A percentile compares a stretch with the other conserved stretches of the same genome.
Conservation (phyloP, 2,329 filamentous ascomycete species). For the Salinomyces thailandicus region DNA sequence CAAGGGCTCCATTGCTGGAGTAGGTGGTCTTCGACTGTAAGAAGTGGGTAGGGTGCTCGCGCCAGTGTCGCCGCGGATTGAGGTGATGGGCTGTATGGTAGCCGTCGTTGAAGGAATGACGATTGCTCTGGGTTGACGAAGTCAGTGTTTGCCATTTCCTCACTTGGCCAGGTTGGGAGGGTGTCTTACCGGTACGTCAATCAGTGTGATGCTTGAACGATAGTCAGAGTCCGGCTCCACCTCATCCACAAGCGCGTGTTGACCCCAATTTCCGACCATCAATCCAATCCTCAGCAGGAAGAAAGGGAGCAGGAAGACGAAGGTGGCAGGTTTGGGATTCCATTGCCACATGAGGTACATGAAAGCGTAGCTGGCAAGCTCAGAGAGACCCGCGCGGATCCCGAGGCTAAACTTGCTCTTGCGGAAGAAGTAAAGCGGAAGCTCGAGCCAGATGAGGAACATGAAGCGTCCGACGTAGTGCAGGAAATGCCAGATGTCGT, state of each 20-base stretch:
- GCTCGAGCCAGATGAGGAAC: conserved; percentile 62
- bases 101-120: conserved; percentile 73
- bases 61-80: conserved; percentile 69
- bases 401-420: conserved; percentile 50
- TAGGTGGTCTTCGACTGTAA: conserved; percentile 59
- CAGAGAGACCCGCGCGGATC: conserved; percentile 49
- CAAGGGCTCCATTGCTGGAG: conserved; percentile 54
- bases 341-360: conserved; percentile 40
- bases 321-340: conserved; percentile 49
- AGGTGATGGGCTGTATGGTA: conserved; percentile 75
- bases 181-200: conserved; percentile 61
- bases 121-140: conserved; percentile 51
- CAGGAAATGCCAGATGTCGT: conserved; percentile 55
- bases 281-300: conserved; percentile 56
- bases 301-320: conserved; percentile 58
- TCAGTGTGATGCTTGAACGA: conserved; percentile 65
- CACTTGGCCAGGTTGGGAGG: no score
- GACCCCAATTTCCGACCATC: conserved; percentile 78
- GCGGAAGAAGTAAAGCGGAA: conserved; percentile 61
- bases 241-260: conserved; percentile 71
- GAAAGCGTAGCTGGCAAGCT: conserved; percentile 46
- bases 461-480: conserved; percentile 64
- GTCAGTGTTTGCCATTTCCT: conserved; percentile 1
- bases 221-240: conserved; percentile 67
- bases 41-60: conserved; percentile 66